A percentile compares a stretch with the other conserved stretches of the same genome.
phyloP scores from a whole-genome alignment of 2,329 filamentous ascomycete genomes.

The Claviceps sp. region DNA sequence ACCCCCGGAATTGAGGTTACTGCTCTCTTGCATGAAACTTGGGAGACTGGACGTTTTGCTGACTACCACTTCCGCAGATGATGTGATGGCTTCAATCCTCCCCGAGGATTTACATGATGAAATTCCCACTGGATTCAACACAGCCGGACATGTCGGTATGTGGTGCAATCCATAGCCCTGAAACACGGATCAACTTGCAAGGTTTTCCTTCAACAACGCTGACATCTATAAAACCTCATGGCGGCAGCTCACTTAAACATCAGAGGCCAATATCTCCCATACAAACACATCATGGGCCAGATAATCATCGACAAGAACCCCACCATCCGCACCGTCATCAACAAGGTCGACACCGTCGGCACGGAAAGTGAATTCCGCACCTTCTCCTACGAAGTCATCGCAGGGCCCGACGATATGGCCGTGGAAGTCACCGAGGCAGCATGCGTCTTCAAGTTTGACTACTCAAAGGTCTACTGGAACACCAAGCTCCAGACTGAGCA shows the following conservation, averaged over 20 bases:
- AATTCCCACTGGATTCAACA: slow-evolving; percentile 74
- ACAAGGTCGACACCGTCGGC: slow-evolving; percentile 85
- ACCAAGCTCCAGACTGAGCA: slow-evolving; percentile 83
- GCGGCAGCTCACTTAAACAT: slow-evolving; percentile 74
- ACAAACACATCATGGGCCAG: slow-evolving; percentile 74
- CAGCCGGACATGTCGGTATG: slow-evolving; percentile 73
- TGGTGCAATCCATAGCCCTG: slow-evolving; percentile 6
- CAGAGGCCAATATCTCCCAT: slow-evolving; percentile 66
- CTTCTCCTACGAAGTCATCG: slow-evolving; percentile 82
- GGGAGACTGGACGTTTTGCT: background rate
- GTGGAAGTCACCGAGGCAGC: slow-evolving; percentile 72
- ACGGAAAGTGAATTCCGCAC: slow-evolving; percentile 77
- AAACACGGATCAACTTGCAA: background rate
- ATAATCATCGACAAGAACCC: slow-evolving; percentile 85
- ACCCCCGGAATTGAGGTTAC: background rate
- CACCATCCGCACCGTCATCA: slow-evolving; percentile 76
- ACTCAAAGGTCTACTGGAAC: slow-evolving; percentile 97
- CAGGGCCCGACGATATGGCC: slow-evolving; percentile 67
- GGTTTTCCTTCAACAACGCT: background rate
- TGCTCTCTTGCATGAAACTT: background rate
- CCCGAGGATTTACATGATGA: slow-evolving; percentile 70
- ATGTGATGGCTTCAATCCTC: slow-evolving; percentile 71
- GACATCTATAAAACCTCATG: background rate
- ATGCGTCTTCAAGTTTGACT: slow-evolving; percentile 87
- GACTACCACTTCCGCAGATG: slow-evolving; percentile 34